These are phyloP conservation scores for Aspergillus latus DNA, from an alignment of 2,329 filamentous ascomycete genomes.

Conservation along the genomic window DNA sequence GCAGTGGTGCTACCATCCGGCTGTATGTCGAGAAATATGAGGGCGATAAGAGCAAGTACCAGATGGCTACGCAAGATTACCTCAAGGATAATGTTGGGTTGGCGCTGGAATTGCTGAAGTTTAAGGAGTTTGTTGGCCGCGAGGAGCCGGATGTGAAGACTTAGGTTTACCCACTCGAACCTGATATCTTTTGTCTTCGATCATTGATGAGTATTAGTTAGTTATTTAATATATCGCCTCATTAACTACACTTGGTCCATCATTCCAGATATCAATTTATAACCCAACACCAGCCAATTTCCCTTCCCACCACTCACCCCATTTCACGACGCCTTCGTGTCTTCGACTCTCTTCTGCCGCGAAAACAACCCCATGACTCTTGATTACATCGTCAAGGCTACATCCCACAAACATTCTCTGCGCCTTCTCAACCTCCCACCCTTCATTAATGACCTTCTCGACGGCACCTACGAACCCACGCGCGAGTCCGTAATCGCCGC, in stretches of 20 bases:
- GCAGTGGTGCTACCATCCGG: slow-evolving; percentile 91
- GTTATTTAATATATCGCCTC: neutral
- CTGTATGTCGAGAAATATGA: slow-evolving; percentile 97
- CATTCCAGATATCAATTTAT: no score
- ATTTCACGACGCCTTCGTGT: slow-evolving; percentile 69
- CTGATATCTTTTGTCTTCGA: neutral
- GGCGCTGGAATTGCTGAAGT: slow-evolving; percentile 80
- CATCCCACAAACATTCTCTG: slow-evolving; percentile 77
- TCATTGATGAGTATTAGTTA: neutral
- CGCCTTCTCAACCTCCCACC: slow-evolving; percentile 65
- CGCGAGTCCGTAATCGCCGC: slow-evolving; percentile 76
- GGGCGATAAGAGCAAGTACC: slow-evolving; percentile 73
- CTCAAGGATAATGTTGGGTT: slow-evolving; percentile 85
- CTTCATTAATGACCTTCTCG: slow-evolving; percentile 71
- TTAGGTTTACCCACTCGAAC: slow-evolving; percentile 46
- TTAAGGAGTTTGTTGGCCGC: slow-evolving; percentile 89
- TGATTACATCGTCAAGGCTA: slow-evolving; percentile 80
- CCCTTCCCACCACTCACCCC: slow-evolving; percentile 71
- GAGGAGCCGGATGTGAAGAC: slow-evolving; percentile 97
- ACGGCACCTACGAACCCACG: slow-evolving; percentile 81
- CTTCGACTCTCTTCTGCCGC: slow-evolving; percentile 84
- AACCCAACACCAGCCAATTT: slow-evolving; percentile 41
- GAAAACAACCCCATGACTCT: slow-evolving; percentile 90
- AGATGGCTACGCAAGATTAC: slow-evolving; percentile 86
- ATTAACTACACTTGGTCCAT: neutral